These are phyloP conservation scores for Paraphoma chrysanthemicola DNA, from an alignment of 2,329 filamentous ascomycete species.

Conservation along the genomic window DNA sequence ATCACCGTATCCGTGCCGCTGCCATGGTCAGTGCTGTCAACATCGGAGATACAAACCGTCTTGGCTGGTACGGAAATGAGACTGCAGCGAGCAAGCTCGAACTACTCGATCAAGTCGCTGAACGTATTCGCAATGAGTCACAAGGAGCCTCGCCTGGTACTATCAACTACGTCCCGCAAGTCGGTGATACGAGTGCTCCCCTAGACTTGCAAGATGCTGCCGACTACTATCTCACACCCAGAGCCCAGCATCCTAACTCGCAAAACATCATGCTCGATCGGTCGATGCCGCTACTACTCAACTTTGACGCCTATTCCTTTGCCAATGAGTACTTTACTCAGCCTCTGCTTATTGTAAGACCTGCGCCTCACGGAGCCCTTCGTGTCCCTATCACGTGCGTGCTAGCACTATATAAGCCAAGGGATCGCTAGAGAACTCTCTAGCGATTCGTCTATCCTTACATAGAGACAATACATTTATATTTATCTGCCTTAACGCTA, in stretches of 20 bases:
- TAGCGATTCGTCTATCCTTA: too few relatives aligned
- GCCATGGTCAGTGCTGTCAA: not conserved
- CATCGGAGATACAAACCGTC: not conserved
- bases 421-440: too few relatives aligned
- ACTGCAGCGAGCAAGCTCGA: not conserved
- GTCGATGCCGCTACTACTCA: not conserved
- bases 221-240: not conserved
- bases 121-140: not conserved
- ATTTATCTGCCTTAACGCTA: too few relatives aligned
- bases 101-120: not conserved
- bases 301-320: not conserved
- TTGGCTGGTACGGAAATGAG: not conserved
- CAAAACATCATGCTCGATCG: not conserved
- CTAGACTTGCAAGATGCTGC: not conserved
- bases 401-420: too few relatives aligned
- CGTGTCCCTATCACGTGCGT: too few relatives aligned
- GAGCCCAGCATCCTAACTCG: not conserved
- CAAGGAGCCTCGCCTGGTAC: not conserved
- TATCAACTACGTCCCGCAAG: not conserved
- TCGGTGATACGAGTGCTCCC: not conserved
- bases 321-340: not conserved
- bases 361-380: too few relatives aligned
- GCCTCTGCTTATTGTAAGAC: not conserved
- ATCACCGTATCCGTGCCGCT: constrained; percentile 1
- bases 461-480: too few relatives aligned